A percentile compares a stretch with the other conserved stretches of the same genome.
Conservation (phyloP, 2,329 filamentous ascomycete genomes). For the Exophiala aquamarina region DNA sequence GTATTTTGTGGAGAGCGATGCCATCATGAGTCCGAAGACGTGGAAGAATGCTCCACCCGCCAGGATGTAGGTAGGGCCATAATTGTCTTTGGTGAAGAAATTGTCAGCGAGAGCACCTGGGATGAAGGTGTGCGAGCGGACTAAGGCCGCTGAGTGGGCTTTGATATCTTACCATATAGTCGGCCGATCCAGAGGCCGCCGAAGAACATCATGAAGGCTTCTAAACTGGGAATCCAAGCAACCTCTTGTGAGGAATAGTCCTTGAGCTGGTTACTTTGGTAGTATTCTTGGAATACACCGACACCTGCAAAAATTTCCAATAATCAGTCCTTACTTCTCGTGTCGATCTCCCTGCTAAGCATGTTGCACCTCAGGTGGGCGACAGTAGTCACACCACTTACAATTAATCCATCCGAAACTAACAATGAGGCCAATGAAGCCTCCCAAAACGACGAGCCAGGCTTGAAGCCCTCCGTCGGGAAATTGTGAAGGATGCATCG, state of each 20-base stretch:
- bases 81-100: constrained; percentile 47
- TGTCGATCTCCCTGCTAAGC: no score
- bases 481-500: constrained; percentile 26
- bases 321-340: no score
- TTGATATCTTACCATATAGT: constrained; percentile 25
- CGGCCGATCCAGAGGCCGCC: constrained; percentile 29
- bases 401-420: constrained; percentile 41
- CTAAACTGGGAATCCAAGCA: constrained; percentile 60
- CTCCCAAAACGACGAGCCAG: constrained; percentile 45
- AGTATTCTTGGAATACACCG: constrained; percentile 62
- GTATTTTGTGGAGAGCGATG: constrained; percentile 53
- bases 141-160: no score
- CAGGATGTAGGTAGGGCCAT: constrained; percentile 59
- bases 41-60: constrained; percentile 53
- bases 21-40: constrained; percentile 61
- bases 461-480: constrained; percentile 45
- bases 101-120: neutral
- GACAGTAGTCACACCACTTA: no score
- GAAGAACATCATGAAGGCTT: constrained; percentile 43
- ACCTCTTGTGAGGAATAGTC: constrained; percentile 54
- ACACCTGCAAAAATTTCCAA: constrained; percentile 27
- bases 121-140: no score
- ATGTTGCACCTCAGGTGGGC: no score
- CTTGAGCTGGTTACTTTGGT: constrained; percentile 50
- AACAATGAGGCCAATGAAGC: constrained; percentile 42